phyloP scores from a whole-genome alignment of 2,329 filamentous ascomycete species.

The Penicillium italicum region DNA sequence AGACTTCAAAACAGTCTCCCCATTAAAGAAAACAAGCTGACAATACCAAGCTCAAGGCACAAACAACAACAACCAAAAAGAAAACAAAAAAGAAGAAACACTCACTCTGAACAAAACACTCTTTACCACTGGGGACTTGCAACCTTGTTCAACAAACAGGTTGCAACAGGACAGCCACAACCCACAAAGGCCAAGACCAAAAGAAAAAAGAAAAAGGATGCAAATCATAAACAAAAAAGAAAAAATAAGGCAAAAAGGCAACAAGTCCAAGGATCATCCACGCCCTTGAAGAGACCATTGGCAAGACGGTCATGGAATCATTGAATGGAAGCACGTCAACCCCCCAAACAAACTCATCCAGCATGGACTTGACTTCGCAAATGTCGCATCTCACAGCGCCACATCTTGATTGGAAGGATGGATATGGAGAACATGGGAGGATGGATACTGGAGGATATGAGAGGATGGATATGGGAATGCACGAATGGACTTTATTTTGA shows the following conservation, averaged over 20 bases:
- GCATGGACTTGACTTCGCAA: background rate
- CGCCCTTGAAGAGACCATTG: background rate
- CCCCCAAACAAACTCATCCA: background rate
- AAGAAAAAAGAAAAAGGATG: background rate
- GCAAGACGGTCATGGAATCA: background rate
- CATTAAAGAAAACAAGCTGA: background rate
- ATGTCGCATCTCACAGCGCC: background rate
- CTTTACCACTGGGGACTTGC: background rate
- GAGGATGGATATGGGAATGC: background rate
- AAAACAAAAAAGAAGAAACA: too few relatives aligned
- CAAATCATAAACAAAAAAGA: background rate
- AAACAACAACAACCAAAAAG: background rate
- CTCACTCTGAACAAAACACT: background rate
- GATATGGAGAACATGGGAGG: background rate
- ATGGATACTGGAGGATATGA: too few relatives aligned
- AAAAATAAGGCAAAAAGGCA: background rate
- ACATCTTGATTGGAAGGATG: background rate
- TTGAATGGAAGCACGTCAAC: background rate
- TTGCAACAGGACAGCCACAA: background rate
- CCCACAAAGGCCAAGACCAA: background rate
- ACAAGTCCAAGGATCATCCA: background rate
- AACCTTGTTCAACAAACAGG: background rate
- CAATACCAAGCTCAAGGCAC: background rate
- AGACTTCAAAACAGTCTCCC: background rate
- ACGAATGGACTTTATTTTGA: background rate